phyloP scores from a whole-genome alignment of 176 grass and related monocot species.

The Phoenix dactylifera region DNA sequence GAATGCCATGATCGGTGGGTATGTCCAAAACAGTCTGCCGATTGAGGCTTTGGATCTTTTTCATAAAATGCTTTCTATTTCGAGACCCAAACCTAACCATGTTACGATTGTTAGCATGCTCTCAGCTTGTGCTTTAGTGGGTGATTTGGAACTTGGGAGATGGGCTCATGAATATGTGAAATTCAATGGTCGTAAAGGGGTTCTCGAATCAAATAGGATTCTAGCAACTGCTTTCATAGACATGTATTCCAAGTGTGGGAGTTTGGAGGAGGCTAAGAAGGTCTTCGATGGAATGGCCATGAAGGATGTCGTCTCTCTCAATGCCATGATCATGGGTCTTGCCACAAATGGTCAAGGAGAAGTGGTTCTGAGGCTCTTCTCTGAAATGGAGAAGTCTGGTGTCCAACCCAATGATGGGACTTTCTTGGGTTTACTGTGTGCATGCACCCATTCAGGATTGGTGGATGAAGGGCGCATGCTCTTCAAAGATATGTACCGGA shows the following conservation, averaged over 20 bases:
- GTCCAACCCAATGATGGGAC: conserved; percentile 9
- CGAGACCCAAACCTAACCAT: conserved; percentile 10
- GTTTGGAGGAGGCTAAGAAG: conserved; percentile 7
- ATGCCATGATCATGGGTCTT: conserved; percentile 23
- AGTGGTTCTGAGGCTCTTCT: conserved; percentile 7
- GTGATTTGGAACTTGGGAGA: conserved; percentile 17
- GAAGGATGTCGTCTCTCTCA: conserved; percentile 10
- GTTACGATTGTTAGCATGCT: conserved; percentile 15
- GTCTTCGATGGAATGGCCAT: conserved; percentile 3
- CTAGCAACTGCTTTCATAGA: conserved; percentile 18
- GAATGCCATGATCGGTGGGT: conserved; percentile 17
- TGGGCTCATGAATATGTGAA: conserved; percentile 18
- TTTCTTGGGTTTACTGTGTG: conserved; percentile 16
- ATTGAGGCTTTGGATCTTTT: conserved; percentile 17
- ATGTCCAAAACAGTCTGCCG: conserved; percentile 8
- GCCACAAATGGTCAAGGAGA: conserved; percentile 11
- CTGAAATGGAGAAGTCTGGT: conserved; percentile 7
- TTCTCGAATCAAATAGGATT: conserved; percentile 12
- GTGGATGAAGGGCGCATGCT: conserved; percentile 13
- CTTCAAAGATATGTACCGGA: background rate
- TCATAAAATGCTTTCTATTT: conserved; percentile 2
- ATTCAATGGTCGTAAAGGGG: background rate
- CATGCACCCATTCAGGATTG: conserved; percentile 17
- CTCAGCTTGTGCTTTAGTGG: conserved; percentile 15
- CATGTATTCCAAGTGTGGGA: conserved; percentile 20